These are phyloP conservation scores for Mucor irregularis DNA, from an alignment of 371 early-diverging fungal species.

Conservation along the genomic window DNA sequence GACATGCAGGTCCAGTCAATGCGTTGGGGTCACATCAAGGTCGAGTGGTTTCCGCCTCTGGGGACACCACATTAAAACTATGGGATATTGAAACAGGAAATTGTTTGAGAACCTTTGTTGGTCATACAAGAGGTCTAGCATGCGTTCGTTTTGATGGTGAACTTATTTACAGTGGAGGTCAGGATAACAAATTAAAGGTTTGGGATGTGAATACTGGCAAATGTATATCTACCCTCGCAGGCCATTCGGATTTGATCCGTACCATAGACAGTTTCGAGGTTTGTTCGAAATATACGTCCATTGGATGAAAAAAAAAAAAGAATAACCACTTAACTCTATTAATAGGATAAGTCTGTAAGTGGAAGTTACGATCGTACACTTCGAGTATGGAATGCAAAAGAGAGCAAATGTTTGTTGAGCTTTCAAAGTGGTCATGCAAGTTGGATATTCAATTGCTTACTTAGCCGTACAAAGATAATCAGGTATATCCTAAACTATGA, in stretches of 20 bases:
- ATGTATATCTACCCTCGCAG: constrained; percentile 67
- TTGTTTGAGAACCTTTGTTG: constrained; percentile 60
- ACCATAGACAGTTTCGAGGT: constrained; percentile 75
- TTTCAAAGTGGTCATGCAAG: constrained; percentile 73
- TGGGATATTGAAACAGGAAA: constrained; percentile 79
- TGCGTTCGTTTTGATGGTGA: constrained; percentile 89
- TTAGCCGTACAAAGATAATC: constrained; percentile 73
- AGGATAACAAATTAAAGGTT: constrained; percentile 89
- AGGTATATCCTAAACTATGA: constrained; percentile 34
- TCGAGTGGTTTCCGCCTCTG: constrained; percentile 80
- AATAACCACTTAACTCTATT: not conserved
- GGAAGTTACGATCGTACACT: constrained; percentile 87
- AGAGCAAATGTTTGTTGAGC: constrained; percentile 39
- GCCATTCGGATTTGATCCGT: constrained; percentile 88
- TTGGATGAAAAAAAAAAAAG: not conserved
- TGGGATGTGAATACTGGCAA: constrained; percentile 88
- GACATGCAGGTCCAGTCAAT: constrained; percentile 87
- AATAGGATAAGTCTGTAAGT: constrained; percentile 43
- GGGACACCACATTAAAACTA: constrained; percentile 80
- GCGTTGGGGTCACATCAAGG: constrained; percentile 71
- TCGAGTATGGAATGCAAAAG: constrained; percentile 83
- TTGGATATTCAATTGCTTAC: constrained; percentile 92
- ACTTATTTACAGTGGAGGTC: constrained; percentile 85
- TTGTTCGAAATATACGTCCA: not conserved
- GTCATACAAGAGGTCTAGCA: constrained; percentile 83